Conservation (phyloP, 805 yeast species). For the Candida golubevii region DNA sequence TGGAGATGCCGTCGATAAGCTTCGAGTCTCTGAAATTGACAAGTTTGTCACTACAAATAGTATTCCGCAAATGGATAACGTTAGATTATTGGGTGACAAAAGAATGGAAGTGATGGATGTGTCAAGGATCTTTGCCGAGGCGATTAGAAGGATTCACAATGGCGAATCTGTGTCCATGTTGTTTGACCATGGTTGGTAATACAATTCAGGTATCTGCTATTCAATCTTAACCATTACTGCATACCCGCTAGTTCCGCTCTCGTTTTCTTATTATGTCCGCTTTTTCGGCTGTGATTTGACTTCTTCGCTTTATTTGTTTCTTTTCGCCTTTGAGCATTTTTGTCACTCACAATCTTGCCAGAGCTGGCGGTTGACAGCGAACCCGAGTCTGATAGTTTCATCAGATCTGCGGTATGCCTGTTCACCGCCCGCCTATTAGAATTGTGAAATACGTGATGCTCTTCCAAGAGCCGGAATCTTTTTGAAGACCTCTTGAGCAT, state of each 20-base stretch:
- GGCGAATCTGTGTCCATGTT: conserved; percentile 95
- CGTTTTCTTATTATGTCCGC: conserved; percentile 57
- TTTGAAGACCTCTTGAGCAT: conserved; percentile 66
- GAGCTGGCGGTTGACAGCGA: too few species aligned
- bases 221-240: conserved; percentile 10
- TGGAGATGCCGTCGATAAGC: conserved; percentile 80
- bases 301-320: conserved; percentile 52
- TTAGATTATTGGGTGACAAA: conserved; percentile 45
- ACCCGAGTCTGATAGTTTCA: too few species aligned
- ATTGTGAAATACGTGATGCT: conserved; percentile 34
- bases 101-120: conserved; percentile 82
- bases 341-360: background rate
- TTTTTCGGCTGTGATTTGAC: conserved; percentile 65
- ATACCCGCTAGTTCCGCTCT: conserved; percentile 23
- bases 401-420: too few species aligned
- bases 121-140: conserved; percentile 84
- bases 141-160: conserved; percentile 91
- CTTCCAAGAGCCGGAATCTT: conserved; percentile 59
- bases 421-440: conserved; percentile 6
- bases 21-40: conserved; percentile 68
- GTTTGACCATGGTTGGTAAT: conserved; percentile 74
- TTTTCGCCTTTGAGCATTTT: conserved; percentile 25
- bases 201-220: background rate
- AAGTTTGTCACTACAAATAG: conserved; percentile 85
- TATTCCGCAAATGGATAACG: conserved; percentile 74